Base-by-base conservation (phyloP, 129 eudicot species). In the Flaveria linearis region DNA sequence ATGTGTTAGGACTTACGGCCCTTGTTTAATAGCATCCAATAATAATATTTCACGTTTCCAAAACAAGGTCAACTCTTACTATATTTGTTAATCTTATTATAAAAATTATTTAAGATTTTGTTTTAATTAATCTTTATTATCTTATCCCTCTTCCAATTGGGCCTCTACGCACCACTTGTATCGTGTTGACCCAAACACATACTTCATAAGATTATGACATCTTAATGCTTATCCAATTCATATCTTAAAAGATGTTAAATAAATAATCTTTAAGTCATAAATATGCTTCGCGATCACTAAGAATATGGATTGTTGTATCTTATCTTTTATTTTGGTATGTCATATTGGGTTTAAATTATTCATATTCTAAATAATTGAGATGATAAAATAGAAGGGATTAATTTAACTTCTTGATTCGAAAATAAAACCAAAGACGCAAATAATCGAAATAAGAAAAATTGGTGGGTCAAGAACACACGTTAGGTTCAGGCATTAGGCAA, bases 401-500 rank as follows among this genome's bases (percentile, higher is more conserved):
- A 45, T 22, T 28, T 55, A 16, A 11, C 16, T 42, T 67, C 13
- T 41, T 42, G 61, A 28, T 60, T 36, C 5, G 22, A 20, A 63
- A 45, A 45, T 15, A 15, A 0, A 16, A 3, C 20, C 42, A 62
- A 36, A 61, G 49, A 53, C 15, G 22, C 15, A 20, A n/a, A n/a
- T n/a, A n/a, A n/a, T n/a, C n/a, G n/a, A n/a, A n/a, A n/a, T n/a
- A n/a, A n/a, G n/a, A n/a, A n/a, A n/a, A 51, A 72, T 51, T 76
- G 43, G 92, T 87, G 96, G 92, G 92, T 81, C 90, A 83, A 72
- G 73, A 64, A 81, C 79, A 89, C 91, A 90, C 90, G 90, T 81
- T 85, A 82, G 80, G 22, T 78, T 82, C 79, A 78, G 87, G 89
- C 96, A 89, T 80, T 75, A 78, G 87, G 88, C 96, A 85, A 71